Evolutionary conservation across 352 stramenopile species (phyloP).

Genomic region (Phytophthora sojae): DNA sequence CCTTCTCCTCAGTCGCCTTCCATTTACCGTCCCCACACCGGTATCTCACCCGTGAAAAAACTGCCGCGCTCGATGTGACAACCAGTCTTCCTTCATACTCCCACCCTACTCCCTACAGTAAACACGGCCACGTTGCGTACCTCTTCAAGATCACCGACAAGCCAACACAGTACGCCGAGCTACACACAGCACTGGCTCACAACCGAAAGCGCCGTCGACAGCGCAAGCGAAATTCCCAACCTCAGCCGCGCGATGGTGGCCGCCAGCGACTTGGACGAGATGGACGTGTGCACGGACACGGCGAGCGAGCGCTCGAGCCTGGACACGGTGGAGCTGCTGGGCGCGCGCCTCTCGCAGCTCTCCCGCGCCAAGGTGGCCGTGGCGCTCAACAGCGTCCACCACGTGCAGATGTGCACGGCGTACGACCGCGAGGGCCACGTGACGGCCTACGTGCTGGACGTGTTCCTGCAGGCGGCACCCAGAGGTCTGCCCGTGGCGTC

Average conservation of each 20-base stretch:
- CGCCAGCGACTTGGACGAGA: conserved; percentile 13
- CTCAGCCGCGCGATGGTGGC: conserved; percentile 3
- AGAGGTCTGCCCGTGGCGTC: conserved; percentile 45
- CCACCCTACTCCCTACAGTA: conserved; percentile 20
- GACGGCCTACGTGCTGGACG: conserved; percentile 59
- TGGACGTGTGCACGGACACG: conserved; percentile 25
- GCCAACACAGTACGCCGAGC: background rate
- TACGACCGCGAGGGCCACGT: conserved; percentile 41
- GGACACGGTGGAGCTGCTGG: conserved; percentile 26
- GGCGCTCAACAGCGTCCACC: conserved; percentile 67
- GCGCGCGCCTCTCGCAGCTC: conserved; percentile 32
- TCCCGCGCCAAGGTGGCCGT: conserved; percentile 46
- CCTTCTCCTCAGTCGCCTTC: no score
- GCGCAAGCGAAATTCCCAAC: conserved; percentile 1
- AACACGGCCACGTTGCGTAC: conserved; percentile 17
- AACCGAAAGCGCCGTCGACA: conserved; percentile 12
- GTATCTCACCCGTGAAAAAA: conserved; percentile 15
- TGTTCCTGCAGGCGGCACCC: conserved; percentile 52
- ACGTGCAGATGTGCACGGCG: conserved; percentile 49
- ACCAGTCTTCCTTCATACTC: conserved; percentile 18
- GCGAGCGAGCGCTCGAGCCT: conserved; percentile 32
- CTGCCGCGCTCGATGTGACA: conserved; percentile 14
- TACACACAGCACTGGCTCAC: background rate
- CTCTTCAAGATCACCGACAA: conserved; percentile 28
- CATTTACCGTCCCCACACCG: background rate